Base-by-base conservation (phyloP, 2,329 filamentous ascomycete genomes). In the Trichoderma sp. region DNA sequence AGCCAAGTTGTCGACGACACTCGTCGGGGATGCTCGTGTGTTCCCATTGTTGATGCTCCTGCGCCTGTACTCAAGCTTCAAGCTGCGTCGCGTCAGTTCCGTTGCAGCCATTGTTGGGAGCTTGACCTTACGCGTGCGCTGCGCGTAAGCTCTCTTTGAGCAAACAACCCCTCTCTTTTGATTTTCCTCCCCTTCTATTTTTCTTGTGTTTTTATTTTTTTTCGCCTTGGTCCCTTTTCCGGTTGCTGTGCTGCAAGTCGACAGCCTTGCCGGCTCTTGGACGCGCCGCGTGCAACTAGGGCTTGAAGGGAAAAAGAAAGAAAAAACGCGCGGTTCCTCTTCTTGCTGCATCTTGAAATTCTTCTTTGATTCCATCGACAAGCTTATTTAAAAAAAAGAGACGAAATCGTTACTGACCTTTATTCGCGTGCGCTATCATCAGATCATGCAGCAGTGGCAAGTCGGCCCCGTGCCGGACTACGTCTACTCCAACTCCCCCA, bases 401-500 rank as follows among this genome's bases (percentile, higher is more conserved):
- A 73, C 75, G 71, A 74, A 53, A 65, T 76, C 35, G 63, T 68
- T 74, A 77, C 79, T 80, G 79, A 79, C 74, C 68, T 78, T 78
- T 67, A n/a, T 67, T 76, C 68, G 75, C 67, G 77, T 74, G 76
- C 75, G 77, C 76, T 77, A 77, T 77, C 77, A 77, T 76, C 81
- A 89, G 88, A 88, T 84, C 84, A 90, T 90, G 89, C 87, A 90
- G 85, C 88, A 90, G 84, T 90, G 89, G 89, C 88, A 90, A 84
- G 87, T 90, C 83, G 88, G 88, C 85, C 88, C 88, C 79, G 86
- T 90, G 84, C 88, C 88, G 85, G 88, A 89, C 84, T 89, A 89
- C 85, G 86, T 90, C 80, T 89, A 89, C 85, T 84, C 86, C 82
- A 88, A 87, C 84, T 85, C 85, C 83, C 87, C 80, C 88, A 88